Conservation (phyloP, 1,284 basidiomycete species). For the Chondrostereum purpureum region DNA sequence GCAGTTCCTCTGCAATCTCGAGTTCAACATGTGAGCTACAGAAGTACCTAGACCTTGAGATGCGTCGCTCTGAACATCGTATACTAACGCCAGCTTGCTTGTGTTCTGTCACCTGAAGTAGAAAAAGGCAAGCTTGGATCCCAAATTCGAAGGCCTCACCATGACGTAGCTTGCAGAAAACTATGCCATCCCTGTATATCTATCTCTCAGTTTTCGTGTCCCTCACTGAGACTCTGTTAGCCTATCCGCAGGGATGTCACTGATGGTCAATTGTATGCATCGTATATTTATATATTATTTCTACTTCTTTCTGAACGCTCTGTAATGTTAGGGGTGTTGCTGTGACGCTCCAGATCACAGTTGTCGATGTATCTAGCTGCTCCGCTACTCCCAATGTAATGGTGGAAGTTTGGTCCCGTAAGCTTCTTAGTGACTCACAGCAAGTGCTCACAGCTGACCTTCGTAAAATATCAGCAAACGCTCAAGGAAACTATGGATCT, state of each 20-base stretch:
- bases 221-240: background rate
- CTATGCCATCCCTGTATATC: background rate
- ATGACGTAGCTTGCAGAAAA: background rate
- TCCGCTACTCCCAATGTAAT: slow-evolving; percentile 51
- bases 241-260: background rate
- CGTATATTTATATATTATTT: no score
- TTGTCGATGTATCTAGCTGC: slow-evolving; percentile 72
- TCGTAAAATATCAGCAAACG: slow-evolving; percentile 31
- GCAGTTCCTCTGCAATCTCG: no score
- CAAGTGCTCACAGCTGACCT: background rate
- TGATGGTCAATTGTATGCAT: background rate
- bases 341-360: slow-evolving; percentile 51
- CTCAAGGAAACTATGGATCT: slow-evolving; percentile 27
- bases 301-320: background rate
- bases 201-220: background rate
- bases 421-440: no score
- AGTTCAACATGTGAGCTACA: no score
- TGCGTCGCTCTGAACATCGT: no score
- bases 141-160: background rate
- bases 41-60: no score
- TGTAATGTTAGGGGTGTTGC: background rate
- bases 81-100: background rate
- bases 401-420: slow-evolving; percentile 51
- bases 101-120: background rate
- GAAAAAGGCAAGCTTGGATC: background rate